Evolutionary conservation across 192 early-diverging fungal species (phyloP), one percentile per base, ranked within the genome.

Genomic region (Podila verticillata): DNA sequence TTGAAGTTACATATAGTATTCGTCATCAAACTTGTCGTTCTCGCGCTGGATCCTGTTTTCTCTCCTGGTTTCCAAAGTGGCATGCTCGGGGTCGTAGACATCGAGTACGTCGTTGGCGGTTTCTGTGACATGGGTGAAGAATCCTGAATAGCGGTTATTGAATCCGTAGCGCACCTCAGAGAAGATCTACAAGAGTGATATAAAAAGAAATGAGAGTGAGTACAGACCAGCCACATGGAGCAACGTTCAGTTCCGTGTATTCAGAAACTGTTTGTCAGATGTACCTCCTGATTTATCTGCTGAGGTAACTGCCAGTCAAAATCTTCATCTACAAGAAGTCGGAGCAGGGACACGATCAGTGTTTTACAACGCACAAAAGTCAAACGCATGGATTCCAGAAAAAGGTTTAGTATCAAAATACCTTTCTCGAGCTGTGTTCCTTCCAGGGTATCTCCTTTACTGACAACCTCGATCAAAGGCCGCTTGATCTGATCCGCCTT

Each of bases 281-380:
- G n/a, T 61, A 83, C 65, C 54, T 75, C 73, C 44, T 92, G 79
- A 5, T 78, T 82, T 28, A 94, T 57, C 61, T 87, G 81, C 68
- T 98, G 96, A 7, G 92, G 91, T 20, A 95, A 74, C 57, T 95
- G 93, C 97, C 97, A 99, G 68, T 97, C 90, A 81, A 94, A 94
- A 34, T 93, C 87, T 24, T 88, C 87, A 48, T 86, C 89, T 83
- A 69, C 28, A 68, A 29, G 19, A 3, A 12, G 3, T 13, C 17
- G 0, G 39, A 4, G 1, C 2, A 17, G 15, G 19, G 22, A 48
- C 47, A 65, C 7, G 3, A 3, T n/a, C n/a, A n/a, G n/a, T n/a
- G n/a, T n/a, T n/a, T n/a, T n/a, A n/a, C n/a, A n/a, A n/a, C n/a
- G n/a, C n/a, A n/a, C n/a, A n/a, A n/a, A n/a, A n/a, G n/a, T n/a